A percentile compares a stretch with the other conserved stretches of the same genome.
phyloP scores from a whole-genome alignment of 1,139 yeast species.

The Sugiyamaella neomexicana region DNA sequence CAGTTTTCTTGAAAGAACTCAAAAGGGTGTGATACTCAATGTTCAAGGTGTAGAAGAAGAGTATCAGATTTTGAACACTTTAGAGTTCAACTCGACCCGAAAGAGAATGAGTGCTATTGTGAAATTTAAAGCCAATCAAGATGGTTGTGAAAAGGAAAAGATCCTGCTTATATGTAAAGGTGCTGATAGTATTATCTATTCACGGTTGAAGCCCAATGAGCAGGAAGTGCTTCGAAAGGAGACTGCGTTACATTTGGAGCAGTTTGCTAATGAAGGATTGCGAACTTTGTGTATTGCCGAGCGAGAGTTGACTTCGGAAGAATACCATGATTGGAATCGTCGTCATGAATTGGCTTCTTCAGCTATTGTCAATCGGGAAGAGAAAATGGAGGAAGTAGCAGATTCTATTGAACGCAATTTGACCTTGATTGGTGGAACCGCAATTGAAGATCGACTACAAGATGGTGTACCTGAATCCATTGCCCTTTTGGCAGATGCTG shows the following conservation, averaged over 20 bases:
- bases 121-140: slow-evolving; percentile 57
- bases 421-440: slow-evolving; percentile 87
- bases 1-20: slow-evolving; percentile 72
- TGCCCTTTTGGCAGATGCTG: slow-evolving; percentile 80
- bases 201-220: slow-evolving; percentile 57
- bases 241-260: slow-evolving; percentile 85
- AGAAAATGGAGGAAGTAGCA: slow-evolving; percentile 70
- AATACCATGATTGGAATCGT: slow-evolving; percentile 65
- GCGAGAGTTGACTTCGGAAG: slow-evolving; percentile 61
- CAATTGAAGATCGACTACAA: slow-evolving; percentile 94
- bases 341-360: slow-evolving; percentile 73
- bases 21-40: slow-evolving; percentile 66
- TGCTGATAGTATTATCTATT: slow-evolving; percentile 89
- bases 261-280: slow-evolving; percentile 94
- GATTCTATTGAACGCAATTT: slow-evolving; percentile 77
- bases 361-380: slow-evolving; percentile 75
- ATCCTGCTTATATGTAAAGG: slow-evolving; percentile 78
- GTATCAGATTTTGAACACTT: slow-evolving; percentile 69
- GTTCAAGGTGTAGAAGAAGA: slow-evolving; percentile 73
- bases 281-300: slow-evolving; percentile 93
- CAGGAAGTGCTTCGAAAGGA: slow-evolving; percentile 58
- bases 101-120: slow-evolving; percentile 96
- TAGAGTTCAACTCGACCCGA: slow-evolving; percentile 88
- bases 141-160: slow-evolving; percentile 41
- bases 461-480: slow-evolving; percentile 96